Percentiles rank a stretch among this genome's conserved stretches.
Evolutionary conservation across 139 green algal species (phyloP).

Genomic region (Haematococcus sp.): DNA sequence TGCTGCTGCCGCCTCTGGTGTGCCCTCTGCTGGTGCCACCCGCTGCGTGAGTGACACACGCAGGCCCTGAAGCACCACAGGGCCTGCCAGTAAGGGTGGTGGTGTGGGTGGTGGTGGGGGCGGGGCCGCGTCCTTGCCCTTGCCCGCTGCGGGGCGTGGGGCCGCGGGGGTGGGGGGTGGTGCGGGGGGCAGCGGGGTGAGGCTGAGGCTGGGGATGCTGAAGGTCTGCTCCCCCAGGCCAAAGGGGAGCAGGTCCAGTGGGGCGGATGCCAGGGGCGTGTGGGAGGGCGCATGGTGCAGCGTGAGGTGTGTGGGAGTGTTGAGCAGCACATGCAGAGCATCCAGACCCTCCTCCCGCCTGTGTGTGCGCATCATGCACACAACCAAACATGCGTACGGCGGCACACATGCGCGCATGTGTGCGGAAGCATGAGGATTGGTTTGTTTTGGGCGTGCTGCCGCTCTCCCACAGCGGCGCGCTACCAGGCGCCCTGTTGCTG

Average conservation of each 20-base stretch:
- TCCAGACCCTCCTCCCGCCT: not conserved
- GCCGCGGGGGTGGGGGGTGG: not conserved
- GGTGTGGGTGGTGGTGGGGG: not conserved
- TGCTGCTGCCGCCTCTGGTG: not conserved
- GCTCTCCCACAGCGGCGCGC: not conserved
- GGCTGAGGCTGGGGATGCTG: not conserved
- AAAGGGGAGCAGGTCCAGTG: not conserved
- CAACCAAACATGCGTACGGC: not conserved
- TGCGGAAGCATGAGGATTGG: not conserved
- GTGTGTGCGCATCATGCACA: not conserved
- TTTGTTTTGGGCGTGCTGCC: not conserved
- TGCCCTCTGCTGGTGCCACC: not conserved
- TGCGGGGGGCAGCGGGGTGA: not conserved
- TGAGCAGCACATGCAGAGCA: conserved; percentile 6
- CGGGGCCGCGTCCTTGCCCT: not conserved
- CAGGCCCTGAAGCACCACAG: not conserved
- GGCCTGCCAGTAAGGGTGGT: not conserved
- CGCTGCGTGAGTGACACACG: not conserved
- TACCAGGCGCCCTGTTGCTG: not conserved
- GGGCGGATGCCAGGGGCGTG: not conserved
- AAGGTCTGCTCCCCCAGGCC: conserved; percentile 2
- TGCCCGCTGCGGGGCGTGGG: not conserved
- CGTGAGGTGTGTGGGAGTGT: not conserved
- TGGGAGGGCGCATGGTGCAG: conserved; percentile 1
- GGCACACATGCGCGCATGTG: not conserved